phyloP scores from a whole-genome alignment of 345 rosid genomes.

The Lenwebbia sp. region DNA sequence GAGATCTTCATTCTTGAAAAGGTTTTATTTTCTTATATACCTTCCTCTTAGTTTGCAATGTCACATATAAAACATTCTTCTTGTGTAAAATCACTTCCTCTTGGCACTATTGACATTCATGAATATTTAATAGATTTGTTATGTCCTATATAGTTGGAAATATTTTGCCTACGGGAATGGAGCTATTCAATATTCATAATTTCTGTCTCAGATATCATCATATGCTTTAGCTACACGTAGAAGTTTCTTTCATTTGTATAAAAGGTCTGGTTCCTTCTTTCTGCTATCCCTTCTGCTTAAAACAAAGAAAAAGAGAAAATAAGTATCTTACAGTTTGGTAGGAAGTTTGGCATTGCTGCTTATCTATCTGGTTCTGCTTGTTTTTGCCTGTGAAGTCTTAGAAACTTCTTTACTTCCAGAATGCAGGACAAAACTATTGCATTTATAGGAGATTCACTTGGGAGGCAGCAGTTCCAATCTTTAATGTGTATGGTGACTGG shows the following conservation, averaged over 20 bases:
- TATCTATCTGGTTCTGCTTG: not conserved
- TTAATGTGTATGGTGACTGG: conserved; percentile 74
- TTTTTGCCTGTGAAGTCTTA: not conserved
- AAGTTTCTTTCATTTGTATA: not conserved
- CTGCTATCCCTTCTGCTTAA: not conserved
- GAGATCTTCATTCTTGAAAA: conserved; percentile 43
- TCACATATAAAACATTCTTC: not conserved
- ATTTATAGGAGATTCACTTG: conserved; percentile 80
- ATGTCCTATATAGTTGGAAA: not conserved
- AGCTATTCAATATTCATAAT: not conserved
- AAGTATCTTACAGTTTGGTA: not conserved
- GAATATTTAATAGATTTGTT: not conserved
- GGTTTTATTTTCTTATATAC: conserved; percentile 14
- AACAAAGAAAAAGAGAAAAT: too few relatives aligned
- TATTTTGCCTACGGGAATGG: not conserved
- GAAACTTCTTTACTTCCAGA: conserved; percentile 17
- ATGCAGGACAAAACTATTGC: conserved; percentile 76
- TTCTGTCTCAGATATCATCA: not conserved
- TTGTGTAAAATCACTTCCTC: not conserved
- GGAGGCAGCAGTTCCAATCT: conserved; percentile 71
- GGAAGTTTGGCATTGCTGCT: not conserved
- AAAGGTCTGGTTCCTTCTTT: not conserved
- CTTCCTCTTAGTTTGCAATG: not conserved
- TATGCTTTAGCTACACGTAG: not conserved
- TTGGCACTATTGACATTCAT: not conserved